Percentiles rank a stretch among this genome's conserved stretches.
Evolutionary conservation across 2,329 filamentous ascomycete species (phyloP).

Genomic region (Ophiostoma sp.): DNA sequence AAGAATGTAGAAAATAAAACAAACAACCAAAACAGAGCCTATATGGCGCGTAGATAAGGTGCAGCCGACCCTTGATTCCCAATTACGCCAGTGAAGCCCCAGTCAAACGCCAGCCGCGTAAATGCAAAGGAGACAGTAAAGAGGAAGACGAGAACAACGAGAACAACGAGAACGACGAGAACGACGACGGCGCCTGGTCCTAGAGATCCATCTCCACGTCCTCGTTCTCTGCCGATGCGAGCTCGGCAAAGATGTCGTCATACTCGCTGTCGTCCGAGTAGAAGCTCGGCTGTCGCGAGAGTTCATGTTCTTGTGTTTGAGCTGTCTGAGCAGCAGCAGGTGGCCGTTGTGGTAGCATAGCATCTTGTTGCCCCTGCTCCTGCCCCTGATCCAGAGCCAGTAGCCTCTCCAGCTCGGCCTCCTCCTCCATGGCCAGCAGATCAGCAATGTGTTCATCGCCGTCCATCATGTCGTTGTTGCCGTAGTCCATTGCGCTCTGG

Average conservation of each 20-base stretch:
- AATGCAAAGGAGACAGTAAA: not conserved
- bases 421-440: slow-evolving; percentile 46
- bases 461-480: slow-evolving; percentile 31
- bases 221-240: slow-evolving; percentile 46
- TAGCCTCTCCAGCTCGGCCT: slow-evolving; percentile 49
- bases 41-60: not conserved
- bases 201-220: slow-evolving; percentile 44
- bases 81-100: slow-evolving; percentile 2
- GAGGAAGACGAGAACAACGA: not conserved
- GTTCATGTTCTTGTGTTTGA: not conserved
- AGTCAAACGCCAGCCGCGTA: not conserved
- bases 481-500: slow-evolving; percentile 25
- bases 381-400: slow-evolving; percentile 7
- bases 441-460: slow-evolving; percentile 51
- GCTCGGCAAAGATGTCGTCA: slow-evolving; percentile 60
- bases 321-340: not conserved
- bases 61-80: not conserved
- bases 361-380: not conserved
- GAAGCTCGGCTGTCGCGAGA: slow-evolving; percentile 31
- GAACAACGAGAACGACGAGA: not conserved
- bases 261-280: slow-evolving; percentile 56
- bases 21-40: not conserved
- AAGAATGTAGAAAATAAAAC: not conserved
- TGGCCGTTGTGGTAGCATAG: not conserved
- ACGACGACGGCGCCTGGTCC: not conserved